Evolutionary conservation across 129 eudicot species (phyloP).

Genomic region (Pittosporum tobira): DNA sequence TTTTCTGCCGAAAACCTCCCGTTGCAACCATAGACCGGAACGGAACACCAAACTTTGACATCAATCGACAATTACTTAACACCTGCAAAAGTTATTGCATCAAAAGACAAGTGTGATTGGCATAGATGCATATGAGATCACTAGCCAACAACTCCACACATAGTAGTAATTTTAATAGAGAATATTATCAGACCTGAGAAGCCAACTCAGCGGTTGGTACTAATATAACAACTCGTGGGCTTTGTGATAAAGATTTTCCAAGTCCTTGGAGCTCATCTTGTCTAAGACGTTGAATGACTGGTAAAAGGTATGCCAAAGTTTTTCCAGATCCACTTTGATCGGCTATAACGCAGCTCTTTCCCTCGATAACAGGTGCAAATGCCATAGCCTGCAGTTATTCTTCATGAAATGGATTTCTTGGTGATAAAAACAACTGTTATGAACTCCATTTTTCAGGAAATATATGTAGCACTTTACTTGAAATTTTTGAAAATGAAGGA

Average conservation of each 20-base stretch:
- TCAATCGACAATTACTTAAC: conserved; percentile 62
- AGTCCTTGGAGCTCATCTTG: conserved; percentile 90
- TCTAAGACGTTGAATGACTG: conserved; percentile 73
- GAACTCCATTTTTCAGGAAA: too few relatives aligned
- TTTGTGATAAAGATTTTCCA: conserved; percentile 55
- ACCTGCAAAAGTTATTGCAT: conserved; percentile 45
- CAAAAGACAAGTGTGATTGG: neutral
- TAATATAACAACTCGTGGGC: conserved; percentile 77
- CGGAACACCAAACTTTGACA: conserved; percentile 81
- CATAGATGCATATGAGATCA: neutral
- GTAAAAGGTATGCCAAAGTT: conserved; percentile 88
- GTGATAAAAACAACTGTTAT: too few relatives aligned
- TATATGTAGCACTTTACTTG: too few relatives aligned
- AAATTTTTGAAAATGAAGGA: too few relatives aligned
- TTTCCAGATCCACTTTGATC: conserved; percentile 99
- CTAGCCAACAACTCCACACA: conserved; percentile 1
- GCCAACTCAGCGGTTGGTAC: conserved; percentile 99
- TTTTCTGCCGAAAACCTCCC: conserved; percentile 87
- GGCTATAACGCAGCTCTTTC: conserved; percentile 85
- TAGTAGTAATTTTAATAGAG: neutral
- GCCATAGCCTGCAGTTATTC: conserved; percentile 71
- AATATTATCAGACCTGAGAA: conserved; percentile 58
- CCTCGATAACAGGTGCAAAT: conserved; percentile 52
- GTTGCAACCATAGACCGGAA: conserved; percentile 95
- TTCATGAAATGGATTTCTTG: neutral